phyloP scores from a whole-genome alignment of 2,329 filamentous ascomycete genomes.

The Onygenales sp. region DNA sequence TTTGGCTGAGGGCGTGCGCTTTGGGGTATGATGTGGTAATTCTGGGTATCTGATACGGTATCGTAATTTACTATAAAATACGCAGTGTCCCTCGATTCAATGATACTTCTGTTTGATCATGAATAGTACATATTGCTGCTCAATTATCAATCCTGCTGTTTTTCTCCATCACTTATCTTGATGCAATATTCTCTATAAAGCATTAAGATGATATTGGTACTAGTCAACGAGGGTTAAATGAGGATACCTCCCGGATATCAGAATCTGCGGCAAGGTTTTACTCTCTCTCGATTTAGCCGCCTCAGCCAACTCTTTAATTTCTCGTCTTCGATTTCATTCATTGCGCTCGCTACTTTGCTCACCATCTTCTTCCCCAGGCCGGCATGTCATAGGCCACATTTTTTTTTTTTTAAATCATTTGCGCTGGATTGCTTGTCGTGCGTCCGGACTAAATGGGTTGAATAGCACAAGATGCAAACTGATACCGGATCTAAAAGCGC shows the following conservation, averaged over 20 bases:
- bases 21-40: not conserved
- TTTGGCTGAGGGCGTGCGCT: not conserved
- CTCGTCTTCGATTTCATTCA: slow-evolving; percentile 10
- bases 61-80: too few relatives aligned
- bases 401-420: slow-evolving; percentile 29
- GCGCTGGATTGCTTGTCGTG: slow-evolving; percentile 35
- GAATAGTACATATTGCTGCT: too few relatives aligned
- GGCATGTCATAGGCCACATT: slow-evolving; percentile 22
- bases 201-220: too few relatives aligned
- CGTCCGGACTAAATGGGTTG: slow-evolving; percentile 28
- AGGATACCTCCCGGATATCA: too few relatives aligned
- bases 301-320: slow-evolving; percentile 34
- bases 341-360: not conserved
- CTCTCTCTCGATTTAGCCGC: slow-evolving; percentile 40
- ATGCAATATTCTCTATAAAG: too few relatives aligned
- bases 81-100: too few relatives aligned
- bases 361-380: slow-evolving; percentile 8
- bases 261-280: slow-evolving; percentile 39
- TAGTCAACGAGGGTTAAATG: too few relatives aligned
- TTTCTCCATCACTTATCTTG: too few relatives aligned
- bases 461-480: slow-evolving; percentile 39
- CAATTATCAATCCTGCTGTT: too few relatives aligned
- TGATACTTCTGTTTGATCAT: too few relatives aligned
- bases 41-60: too few relatives aligned
- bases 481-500: slow-evolving; percentile 35